Evolutionary conservation across 1,284 basidiomycete species (phyloP), one percentile per base, ranked within the genome.

Genomic region (Phlebopus sp.): DNA sequence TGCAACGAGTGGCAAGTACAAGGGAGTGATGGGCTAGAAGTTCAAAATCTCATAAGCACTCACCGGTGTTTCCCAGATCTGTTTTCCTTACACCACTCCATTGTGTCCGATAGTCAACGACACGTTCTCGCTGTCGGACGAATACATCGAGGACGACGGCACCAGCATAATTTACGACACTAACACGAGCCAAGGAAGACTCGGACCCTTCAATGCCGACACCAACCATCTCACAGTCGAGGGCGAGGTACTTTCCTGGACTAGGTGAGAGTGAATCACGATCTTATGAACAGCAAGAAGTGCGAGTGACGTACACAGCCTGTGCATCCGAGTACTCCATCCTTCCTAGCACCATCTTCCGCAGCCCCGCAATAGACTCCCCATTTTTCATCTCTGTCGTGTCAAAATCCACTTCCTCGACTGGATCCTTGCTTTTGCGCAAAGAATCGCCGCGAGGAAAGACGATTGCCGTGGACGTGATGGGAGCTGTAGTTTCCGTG

Each of bases 141-240:
- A 94, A 96, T 29, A 79, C 86, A 61, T 99, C 96, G 52, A 96
- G 67, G 34, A 90, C 70, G 19, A 91, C 73, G 5, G 77, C 82
- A 0, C 96, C 96, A 59, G 93, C 76, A 64, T 84, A 97, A 67
- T 98, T 97, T 51, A 98, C 93, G 36, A 98, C 69, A 38, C 89
- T 92, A 46, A 97, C 92, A 37, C 95, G 85, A 1, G 96, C 96
- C 2, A 98, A 76, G 0, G 86, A 86, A 0, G 89, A 93, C 63
- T 97, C 66, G 55, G 44, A 79, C 9, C 92, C 94, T 27, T 87
- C 77, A 8, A 83, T 77, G 0, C 95, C 94, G 5, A 98, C 82
- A 1, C 95, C 95, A 3, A 99, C 96, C 95, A 99, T 98, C 70
- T 99, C 95, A 59, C 95, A 97, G 67, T 98, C 95, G 37, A 98